Base-by-base conservation (phyloP, 2,329 filamentous ascomycete genomes). In the Stagonosporopsis tanaceti region DNA sequence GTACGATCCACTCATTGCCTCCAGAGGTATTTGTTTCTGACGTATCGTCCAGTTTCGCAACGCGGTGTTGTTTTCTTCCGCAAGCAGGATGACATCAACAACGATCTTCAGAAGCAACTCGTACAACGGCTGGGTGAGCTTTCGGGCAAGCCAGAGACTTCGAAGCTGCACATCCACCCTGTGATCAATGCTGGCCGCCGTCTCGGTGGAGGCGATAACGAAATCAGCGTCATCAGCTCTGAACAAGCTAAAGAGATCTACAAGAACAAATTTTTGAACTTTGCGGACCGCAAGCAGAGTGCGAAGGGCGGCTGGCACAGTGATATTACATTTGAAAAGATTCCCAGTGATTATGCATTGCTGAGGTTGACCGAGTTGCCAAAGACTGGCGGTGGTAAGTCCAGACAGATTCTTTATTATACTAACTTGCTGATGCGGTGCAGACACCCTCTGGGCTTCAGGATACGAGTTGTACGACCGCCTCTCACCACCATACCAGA, bases 161-260 rank as follows among this genome's bases (percentile, higher is more conserved):
- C 85, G 0, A 80, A 79, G 41, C 76, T 88, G 6, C 86, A 89
- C 65, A 87, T 88, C 47, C 86, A 89, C 64, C 87, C 86, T 0
- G 71, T 89, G 35, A 67, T 74, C 51, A 79, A 79, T 61, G 66
- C 78, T 75, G 74, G 85, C 3, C 42, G 54, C 8, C 54, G 44
- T 20, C 48, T 57, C 14, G 54, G 54, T 28, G 48, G 54, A 15
- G 67, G 68, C 7, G 77, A 79, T 47, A 60, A 72, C 11, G 68
- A 79, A 50, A 78, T 79, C 53, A 77, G 74, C 45, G 72, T 72
- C 17, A 78, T 79, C 56, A 74, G 68, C 59, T 77, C 75, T 11
- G 69, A 71, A 42, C 67, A 73, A 14, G 65, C 67, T 14, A 74
- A 74, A 48, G 62, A 74, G 30, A 63, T 77, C 6, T 75, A 72